Evolutionary conservation across 192 early-diverging fungal species (phyloP).

Genomic region (Coemansia sp.): DNA sequence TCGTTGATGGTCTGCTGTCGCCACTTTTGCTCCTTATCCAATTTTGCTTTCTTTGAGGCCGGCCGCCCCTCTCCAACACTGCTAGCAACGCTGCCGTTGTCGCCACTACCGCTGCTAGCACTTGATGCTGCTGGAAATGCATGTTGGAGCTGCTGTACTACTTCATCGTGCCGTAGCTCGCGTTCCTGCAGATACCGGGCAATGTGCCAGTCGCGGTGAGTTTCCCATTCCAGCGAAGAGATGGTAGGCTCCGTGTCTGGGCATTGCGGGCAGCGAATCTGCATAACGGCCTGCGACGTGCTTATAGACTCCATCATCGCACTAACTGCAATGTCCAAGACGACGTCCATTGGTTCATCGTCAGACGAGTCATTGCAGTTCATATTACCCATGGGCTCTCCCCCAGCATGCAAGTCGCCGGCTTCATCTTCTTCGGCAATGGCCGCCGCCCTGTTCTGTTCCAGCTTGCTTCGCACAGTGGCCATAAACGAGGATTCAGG

Average conservation of each 20-base stretch:
- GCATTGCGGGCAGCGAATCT: conserved; percentile 41
- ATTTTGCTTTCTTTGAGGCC: conserved; percentile 19
- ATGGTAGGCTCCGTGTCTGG: conserved; percentile 15
- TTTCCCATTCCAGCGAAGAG: conserved; percentile 38
- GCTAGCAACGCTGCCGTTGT: background rate
- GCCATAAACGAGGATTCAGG: conserved; percentile 19
- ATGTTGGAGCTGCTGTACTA: conserved; percentile 17
- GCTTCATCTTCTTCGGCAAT: conserved; percentile 5
- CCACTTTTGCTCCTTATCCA: conserved; percentile 1
- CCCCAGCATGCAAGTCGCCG: background rate
- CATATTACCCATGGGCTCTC: background rate
- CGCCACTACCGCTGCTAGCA: background rate
- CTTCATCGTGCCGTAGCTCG: conserved; percentile 36
- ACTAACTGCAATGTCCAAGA: conserved; percentile 33
- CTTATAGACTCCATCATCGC: conserved; percentile 49
- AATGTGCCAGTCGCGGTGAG: conserved; percentile 49
- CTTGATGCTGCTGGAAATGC: conserved; percentile 8
- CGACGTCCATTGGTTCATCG: conserved; percentile 17
- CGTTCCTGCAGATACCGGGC: conserved; percentile 42
- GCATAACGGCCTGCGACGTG: conserved; percentile 40
- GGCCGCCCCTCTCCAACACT: background rate
- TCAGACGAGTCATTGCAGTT: background rate
- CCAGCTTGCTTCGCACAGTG: conserved; percentile 6
- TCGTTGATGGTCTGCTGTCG: conserved; percentile 41
- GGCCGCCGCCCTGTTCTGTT: background rate